Evolutionary conservation across 1,284 basidiomycete species (phyloP), one percentile per base, ranked within the genome.

Genomic region (Phlebopus sp.): DNA sequence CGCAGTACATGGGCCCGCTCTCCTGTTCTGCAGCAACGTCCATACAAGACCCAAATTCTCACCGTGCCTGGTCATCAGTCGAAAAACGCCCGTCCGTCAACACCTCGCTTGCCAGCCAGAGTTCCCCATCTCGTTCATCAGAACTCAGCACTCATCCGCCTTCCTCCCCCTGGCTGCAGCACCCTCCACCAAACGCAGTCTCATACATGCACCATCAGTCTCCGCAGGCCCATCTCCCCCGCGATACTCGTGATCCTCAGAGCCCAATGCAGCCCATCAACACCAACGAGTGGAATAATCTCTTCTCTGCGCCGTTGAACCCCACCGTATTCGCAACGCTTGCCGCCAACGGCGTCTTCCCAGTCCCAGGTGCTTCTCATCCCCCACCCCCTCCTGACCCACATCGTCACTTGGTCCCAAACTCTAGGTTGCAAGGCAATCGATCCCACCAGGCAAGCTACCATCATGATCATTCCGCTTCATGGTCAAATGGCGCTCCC

Each of bases 241-340:
- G 47, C 43, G 53, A 53, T 36, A 30, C 46, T 32, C 43, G 51
- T n/a, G 48, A 58, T 55, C 50, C 52, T n/a, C 58, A 66, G 49
- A 51, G 56, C 53, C 46, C 60, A 36, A 63, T 63, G 53, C 64
- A 68, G 5, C 46, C 68, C 32, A 46, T 71, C 42, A 59, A 68
- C 23, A 63, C 53, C 52, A 65, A 71, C 37, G 79, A 83, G 50
- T 85, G 83, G 82, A 65, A 61, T 39, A 68, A 69, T 54, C 51
- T 86, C 17, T 81, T 85, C 57, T 72, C 81, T 30, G 59, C 73
- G 7, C 81, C 84, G 1, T 68, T 84, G 48, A 74, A 81, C 51
- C 80, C 79, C 4, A 63, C 74, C 40, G 70, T 78, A 37, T 84
- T 84, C 55, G 75, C 78, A 36, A 75, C 76, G 41, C 73, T 84